phyloP scores from a whole-genome alignment of 768 basidiomycete species.

The Suillus fuscotomentosus region DNA sequence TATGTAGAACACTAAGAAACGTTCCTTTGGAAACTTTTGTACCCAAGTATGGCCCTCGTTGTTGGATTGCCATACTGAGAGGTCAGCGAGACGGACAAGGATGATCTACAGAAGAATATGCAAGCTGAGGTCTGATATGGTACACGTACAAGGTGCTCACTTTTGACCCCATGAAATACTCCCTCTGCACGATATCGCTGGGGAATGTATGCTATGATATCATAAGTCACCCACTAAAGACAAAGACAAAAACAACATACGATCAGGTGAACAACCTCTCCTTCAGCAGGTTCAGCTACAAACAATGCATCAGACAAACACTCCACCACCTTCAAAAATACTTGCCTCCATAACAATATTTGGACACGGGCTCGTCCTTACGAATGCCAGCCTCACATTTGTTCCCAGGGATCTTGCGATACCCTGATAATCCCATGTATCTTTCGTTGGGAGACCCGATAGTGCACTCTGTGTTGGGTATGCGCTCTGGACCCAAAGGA shows the following conservation, averaged over 20 bases:
- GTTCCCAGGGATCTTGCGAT: slow-evolving; percentile 89
- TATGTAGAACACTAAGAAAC: slow-evolving; percentile 83
- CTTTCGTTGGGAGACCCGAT: slow-evolving; percentile 47
- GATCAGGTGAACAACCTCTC: slow-evolving; percentile 71
- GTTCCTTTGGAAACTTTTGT: slow-evolving; percentile 54
- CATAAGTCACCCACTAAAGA: neutral
- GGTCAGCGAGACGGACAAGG: slow-evolving; percentile 74
- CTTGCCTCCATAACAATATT: slow-evolving; percentile 76
- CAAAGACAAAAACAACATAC: slow-evolving; percentile 39
- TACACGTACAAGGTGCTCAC: slow-evolving; percentile 34
- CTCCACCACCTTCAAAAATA: neutral
- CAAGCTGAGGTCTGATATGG: neutral
- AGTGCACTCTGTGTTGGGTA: slow-evolving; percentile 72
- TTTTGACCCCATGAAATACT: slow-evolving; percentile 81
- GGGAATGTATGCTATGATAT: slow-evolving; percentile 61
- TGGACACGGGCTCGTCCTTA: slow-evolving; percentile 69
- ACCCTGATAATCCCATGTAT: slow-evolving; percentile 90
- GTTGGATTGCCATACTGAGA: slow-evolving; percentile 87
- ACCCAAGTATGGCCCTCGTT: slow-evolving; percentile 96
- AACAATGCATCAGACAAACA: neutral
- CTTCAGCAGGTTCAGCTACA: slow-evolving; percentile 76
- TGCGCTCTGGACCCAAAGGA: slow-evolving; percentile 83
- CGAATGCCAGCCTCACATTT: slow-evolving; percentile 64
- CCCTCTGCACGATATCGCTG: slow-evolving; percentile 63
- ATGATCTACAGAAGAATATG: slow-evolving; percentile 54